phyloP scores from a whole-genome alignment of 129 eudicot genomes.

The Flaveria ramosissima region DNA sequence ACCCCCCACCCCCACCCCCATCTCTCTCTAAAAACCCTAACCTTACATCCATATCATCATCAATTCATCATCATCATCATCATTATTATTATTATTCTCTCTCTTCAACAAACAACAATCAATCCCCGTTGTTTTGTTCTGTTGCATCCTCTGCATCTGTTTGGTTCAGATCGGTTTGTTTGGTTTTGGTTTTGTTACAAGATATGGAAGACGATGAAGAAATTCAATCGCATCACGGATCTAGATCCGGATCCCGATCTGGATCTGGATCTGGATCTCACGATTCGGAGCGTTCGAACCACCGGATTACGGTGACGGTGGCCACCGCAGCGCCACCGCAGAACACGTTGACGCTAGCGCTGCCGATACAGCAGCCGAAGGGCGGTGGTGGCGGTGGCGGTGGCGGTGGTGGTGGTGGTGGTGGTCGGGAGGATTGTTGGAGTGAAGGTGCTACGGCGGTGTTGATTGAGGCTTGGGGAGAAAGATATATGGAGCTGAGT shows the following conservation, averaged over 20 bases:
- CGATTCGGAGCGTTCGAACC: conserved; percentile 47
- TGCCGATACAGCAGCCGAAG: conserved; percentile 56
- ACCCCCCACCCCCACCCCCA: conserved; percentile 7
- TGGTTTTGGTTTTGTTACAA: too few relatives aligned
- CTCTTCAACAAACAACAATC: not conserved
- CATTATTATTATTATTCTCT: conserved; percentile 4
- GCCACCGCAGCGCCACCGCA: conserved; percentile 71
- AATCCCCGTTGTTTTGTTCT: not conserved
- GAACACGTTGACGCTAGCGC: conserved; percentile 65
- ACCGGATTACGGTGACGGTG: conserved; percentile 68
- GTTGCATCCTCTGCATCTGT: not conserved
- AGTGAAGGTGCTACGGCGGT: conserved; percentile 91
- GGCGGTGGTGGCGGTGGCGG: conserved; percentile 28
- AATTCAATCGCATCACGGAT: conserved; percentile 46
- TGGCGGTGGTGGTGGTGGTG: conserved; percentile 54
- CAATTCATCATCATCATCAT: too few relatives aligned
- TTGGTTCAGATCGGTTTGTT: not conserved
- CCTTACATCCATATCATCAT: conserved; percentile 4
- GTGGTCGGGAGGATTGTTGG: conserved; percentile 94
- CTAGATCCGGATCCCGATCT: conserved; percentile 26
- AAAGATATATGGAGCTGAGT: conserved; percentile 71
- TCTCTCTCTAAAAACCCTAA: conserved; percentile 29
- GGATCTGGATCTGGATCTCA: conserved; percentile 52
- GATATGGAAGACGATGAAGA: conserved; percentile 82
- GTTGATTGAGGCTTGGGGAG: conserved; percentile 96